phyloP scores from a whole-genome alignment of 1,284 basidiomycete species.

The Microbotryum silenes-acaulis region DNA sequence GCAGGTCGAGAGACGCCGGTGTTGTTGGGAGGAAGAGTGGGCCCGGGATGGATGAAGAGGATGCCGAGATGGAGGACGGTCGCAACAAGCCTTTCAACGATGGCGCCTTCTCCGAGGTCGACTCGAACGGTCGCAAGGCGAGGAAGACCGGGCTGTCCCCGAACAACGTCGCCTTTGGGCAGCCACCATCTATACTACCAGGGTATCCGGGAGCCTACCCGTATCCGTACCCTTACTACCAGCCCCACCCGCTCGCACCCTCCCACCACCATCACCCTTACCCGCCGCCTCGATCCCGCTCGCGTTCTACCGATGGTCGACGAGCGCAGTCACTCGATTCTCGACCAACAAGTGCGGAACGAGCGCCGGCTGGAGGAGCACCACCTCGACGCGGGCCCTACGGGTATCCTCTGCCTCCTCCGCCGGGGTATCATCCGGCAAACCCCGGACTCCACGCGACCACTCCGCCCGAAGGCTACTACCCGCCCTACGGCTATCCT shows the following conservation, averaged over 20 bases:
- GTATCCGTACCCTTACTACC: conserved; percentile 22
- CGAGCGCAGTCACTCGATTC: conserved; percentile 25
- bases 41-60: conserved; percentile 22
- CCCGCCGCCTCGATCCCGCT: conserved; percentile 23
- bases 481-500: conserved; percentile 6
- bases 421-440: conserved; percentile 20
- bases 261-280: conserved; percentile 13
- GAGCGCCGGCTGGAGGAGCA: conserved; percentile 3
- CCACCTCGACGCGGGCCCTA: background rate
- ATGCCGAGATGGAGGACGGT: conserved; percentile 15
- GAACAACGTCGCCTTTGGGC: background rate
- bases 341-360: conserved; percentile 8
- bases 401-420: conserved; percentile 12
- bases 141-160: conserved; percentile 20
- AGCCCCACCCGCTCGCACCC: conserved; percentile 22
- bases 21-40: conserved; percentile 21
- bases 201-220: conserved; percentile 20
- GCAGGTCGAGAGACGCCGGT: conserved; percentile 8
- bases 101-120: conserved; percentile 6
- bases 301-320: conserved; percentile 20
- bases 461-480: conserved; percentile 20
- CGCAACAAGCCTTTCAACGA: conserved; percentile 18
- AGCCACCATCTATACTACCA: background rate
- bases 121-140: conserved; percentile 16
- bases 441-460: conserved; percentile 9